These are phyloP conservation scores for Pseudogymnoascus pannorum DNA, from an alignment of 2,329 filamentous ascomycete genomes.

Conservation along the genomic window DNA sequence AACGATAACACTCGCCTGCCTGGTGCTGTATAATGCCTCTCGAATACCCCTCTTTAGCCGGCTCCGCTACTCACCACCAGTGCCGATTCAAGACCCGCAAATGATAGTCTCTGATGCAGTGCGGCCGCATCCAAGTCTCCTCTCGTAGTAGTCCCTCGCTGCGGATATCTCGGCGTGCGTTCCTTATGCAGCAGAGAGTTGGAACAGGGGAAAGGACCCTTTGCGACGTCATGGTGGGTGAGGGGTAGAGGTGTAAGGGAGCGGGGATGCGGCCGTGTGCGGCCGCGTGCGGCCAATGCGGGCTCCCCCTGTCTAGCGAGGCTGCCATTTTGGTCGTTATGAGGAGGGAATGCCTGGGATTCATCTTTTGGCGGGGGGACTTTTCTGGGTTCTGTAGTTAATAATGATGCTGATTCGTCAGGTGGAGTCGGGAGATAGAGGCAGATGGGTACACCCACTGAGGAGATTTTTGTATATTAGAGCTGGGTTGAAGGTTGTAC, in stretches of 20 bases:
- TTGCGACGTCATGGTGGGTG: neutral
- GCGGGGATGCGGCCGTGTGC: neutral
- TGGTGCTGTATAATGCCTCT: no score
- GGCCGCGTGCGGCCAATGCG: neutral
- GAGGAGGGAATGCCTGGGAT: neutral
- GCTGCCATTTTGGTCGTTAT: neutral
- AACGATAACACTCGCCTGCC: no score
- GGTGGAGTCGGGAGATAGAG: neutral
- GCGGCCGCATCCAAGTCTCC: no score
- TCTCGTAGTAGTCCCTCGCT: no score
- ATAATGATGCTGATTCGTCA: no score
- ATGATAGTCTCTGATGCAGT: no score
- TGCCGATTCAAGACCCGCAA: no score
- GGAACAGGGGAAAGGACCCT: neutral
- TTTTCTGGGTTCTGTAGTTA: no score
- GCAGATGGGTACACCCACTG: neutral
- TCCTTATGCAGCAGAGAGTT: neutral
- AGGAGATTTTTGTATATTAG: neutral
- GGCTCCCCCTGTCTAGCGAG: neutral
- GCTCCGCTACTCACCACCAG: no score
- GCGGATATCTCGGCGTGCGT: no score
- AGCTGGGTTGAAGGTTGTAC: neutral
- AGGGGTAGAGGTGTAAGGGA: neutral
- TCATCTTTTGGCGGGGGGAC: no score
- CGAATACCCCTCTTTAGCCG: no score